phyloP scores from a whole-genome alignment of 352 stramenopile species.

The Phytopythium boreale region DNA sequence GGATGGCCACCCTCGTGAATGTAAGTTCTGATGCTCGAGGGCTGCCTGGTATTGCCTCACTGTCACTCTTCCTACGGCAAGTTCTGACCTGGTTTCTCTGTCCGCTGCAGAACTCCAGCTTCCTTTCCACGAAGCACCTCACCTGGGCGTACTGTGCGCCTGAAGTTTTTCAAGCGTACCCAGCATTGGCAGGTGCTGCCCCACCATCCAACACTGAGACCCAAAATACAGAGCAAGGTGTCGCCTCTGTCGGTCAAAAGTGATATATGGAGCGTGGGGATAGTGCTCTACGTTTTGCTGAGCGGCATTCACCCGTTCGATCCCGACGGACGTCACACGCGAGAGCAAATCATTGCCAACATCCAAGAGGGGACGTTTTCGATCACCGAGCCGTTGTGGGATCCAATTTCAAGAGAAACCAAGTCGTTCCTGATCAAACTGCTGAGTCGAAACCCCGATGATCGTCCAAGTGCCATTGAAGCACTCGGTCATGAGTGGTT shows the following conservation, averaged over 20 bases:
- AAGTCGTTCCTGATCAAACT: slow-evolving; percentile 43
- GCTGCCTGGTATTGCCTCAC: not conserved
- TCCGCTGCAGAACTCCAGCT: slow-evolving; percentile 26
- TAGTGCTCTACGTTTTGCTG: slow-evolving; percentile 89
- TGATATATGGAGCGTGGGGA: slow-evolving; percentile 86
- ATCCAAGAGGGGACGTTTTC: slow-evolving; percentile 43
- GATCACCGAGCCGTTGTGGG: slow-evolving; percentile 41
- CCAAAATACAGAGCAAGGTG: slow-evolving; percentile 12
- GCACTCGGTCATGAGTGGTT: slow-evolving; percentile 55
- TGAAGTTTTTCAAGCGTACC: slow-evolving; percentile 43
- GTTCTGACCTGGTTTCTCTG: not conserved
- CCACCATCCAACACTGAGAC: not conserved
- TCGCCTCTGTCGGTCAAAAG: slow-evolving; percentile 23
- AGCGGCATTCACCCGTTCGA: slow-evolving; percentile 79
- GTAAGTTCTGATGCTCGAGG: slow-evolving; percentile 11
- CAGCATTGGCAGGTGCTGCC: not conserved
- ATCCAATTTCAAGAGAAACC: slow-evolving; percentile 43
- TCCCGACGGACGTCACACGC: slow-evolving; percentile 55
- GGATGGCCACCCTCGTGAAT: slow-evolving; percentile 61
- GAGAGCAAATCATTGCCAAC: slow-evolving; percentile 69
- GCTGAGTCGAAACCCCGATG: slow-evolving; percentile 24
- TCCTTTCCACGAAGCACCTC: slow-evolving; percentile 44
- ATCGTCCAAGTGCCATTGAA: slow-evolving; percentile 28
- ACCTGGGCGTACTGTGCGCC: slow-evolving; percentile 69
- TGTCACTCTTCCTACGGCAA: not conserved